phyloP scores from a whole-genome alignment of 2,329 filamentous ascomycete species.

The Fusarium avenaceum region DNA sequence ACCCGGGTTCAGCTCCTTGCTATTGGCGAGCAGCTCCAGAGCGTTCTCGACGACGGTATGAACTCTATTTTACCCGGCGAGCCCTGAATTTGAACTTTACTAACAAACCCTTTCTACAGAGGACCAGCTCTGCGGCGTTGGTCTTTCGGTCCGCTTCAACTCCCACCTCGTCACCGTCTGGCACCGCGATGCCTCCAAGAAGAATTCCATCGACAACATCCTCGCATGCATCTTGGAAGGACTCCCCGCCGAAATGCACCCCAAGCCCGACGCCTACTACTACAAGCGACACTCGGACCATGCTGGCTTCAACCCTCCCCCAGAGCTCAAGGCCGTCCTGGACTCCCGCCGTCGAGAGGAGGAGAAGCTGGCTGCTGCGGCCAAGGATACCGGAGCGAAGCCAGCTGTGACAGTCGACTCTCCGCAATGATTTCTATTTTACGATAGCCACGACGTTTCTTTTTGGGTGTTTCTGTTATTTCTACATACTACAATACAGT shows the following conservation, averaged over 20 bases:
- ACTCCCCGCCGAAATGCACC: conserved; percentile 78
- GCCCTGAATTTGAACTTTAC: conserved; percentile 8
- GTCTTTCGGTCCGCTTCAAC: conserved; percentile 89
- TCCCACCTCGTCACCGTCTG: conserved; percentile 90
- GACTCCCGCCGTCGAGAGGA: conserved; percentile 68
- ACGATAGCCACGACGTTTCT: conserved; percentile 34
- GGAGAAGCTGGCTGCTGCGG: conserved; percentile 46
- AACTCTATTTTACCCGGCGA: neutral
- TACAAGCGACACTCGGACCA: conserved; percentile 95
- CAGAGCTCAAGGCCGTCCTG: conserved; percentile 69
- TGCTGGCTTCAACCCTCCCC: conserved; percentile 79
- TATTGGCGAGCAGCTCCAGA: conserved; percentile 84
- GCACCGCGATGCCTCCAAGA: conserved; percentile 89
- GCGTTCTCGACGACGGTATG: conserved; percentile 77
- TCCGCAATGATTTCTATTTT: conserved; percentile 44
- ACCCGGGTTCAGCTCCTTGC: conserved; percentile 84
- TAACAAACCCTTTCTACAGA: conserved; percentile 60
- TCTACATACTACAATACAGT: conserved; percentile 10
- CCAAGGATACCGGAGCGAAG: conserved; percentile 44
- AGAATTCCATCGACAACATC: conserved; percentile 81
- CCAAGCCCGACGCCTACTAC: conserved; percentile 79
- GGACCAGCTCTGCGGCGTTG: conserved; percentile 90
- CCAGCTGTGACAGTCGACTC: conserved; percentile 48
- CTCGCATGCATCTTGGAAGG: conserved; percentile 79
- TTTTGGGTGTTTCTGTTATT: neutral